These are phyloP conservation scores for Nymphaea colorata DNA, from an alignment of 164 flowering plant species.

Conservation along the genomic window DNA sequence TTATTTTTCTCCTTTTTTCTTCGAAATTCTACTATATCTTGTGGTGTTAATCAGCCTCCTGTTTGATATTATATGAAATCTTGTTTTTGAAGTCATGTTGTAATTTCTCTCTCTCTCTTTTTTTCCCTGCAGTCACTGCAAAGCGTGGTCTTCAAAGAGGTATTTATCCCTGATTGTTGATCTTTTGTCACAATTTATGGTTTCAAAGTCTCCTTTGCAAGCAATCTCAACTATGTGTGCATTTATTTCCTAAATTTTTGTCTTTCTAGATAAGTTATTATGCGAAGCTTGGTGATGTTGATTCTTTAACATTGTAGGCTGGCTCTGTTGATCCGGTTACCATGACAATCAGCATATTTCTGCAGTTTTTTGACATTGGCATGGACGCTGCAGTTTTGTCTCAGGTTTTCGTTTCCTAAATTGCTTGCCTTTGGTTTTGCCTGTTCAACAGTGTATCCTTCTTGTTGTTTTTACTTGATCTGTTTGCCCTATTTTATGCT, in stretches of 20 bases:
- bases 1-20: too few species aligned
- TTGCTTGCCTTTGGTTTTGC: background rate
- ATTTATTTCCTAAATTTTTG: background rate
- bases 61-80: too few species aligned
- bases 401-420: slow-evolving; percentile 43
- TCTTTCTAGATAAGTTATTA: background rate
- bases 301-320: slow-evolving; percentile 30
- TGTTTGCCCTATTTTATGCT: background rate
- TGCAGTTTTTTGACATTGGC: slow-evolving; percentile 95
- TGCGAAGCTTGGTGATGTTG: background rate
- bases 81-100: too few species aligned
- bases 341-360: slow-evolving; percentile 66
- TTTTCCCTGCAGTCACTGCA: slow-evolving; percentile 83
- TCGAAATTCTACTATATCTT: too few species aligned
- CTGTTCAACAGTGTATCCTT: background rate
- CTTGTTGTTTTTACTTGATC: background rate
- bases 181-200: background rate
- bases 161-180: slow-evolving; percentile 13
- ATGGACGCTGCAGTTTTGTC: slow-evolving; percentile 71
- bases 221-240: too few species aligned
- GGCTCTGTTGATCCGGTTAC: slow-evolving; percentile 97
- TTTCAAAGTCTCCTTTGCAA: too few species aligned
- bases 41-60: too few species aligned
- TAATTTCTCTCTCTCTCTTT: too few species aligned
- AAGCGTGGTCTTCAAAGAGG: slow-evolving; percentile 97